These are phyloP conservation scores for Ligustrum vulgare DNA, from an alignment of 257 asterid genomes.

Conservation along the genomic window DNA sequence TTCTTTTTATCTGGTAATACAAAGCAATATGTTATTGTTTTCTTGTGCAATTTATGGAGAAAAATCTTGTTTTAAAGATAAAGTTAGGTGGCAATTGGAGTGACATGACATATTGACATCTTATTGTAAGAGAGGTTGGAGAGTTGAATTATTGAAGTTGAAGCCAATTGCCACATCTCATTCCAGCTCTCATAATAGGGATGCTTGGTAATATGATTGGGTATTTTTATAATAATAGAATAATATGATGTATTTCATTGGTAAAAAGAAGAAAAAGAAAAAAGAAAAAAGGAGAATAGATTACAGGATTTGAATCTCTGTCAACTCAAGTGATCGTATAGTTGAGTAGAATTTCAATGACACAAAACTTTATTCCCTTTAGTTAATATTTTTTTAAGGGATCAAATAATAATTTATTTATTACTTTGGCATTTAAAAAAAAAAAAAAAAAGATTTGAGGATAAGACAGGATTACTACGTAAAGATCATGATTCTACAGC, in stretches of 20 bases:
- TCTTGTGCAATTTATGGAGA: background rate
- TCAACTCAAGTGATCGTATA: background rate
- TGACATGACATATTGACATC: conserved; percentile 27
- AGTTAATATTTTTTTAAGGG: too few relatives aligned
- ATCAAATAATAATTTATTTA: too few relatives aligned
- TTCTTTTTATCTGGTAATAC: too few relatives aligned
- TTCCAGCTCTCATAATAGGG: background rate
- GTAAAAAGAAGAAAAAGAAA: background rate
- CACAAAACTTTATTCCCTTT: too few relatives aligned
- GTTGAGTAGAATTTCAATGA: background rate
- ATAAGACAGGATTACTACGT: background rate
- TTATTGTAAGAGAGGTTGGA: conserved; percentile 21
- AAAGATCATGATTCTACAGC: background rate
- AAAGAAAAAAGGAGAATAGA: too few relatives aligned
- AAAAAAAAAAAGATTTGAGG: too few relatives aligned
- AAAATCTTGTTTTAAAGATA: background rate
- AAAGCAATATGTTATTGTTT: too few relatives aligned
- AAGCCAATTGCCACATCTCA: conserved; percentile 19
- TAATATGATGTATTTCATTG: background rate
- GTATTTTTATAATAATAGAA: background rate
- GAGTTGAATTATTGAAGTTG: conserved; percentile 38
- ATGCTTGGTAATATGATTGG: background rate
- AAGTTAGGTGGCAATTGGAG: conserved; percentile 24
- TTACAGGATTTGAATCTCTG: too few relatives aligned
- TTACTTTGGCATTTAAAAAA: background rate